Conservation (phyloP, 169 alveolate genomes). For the Cyclospora cayetanensis region DNA sequence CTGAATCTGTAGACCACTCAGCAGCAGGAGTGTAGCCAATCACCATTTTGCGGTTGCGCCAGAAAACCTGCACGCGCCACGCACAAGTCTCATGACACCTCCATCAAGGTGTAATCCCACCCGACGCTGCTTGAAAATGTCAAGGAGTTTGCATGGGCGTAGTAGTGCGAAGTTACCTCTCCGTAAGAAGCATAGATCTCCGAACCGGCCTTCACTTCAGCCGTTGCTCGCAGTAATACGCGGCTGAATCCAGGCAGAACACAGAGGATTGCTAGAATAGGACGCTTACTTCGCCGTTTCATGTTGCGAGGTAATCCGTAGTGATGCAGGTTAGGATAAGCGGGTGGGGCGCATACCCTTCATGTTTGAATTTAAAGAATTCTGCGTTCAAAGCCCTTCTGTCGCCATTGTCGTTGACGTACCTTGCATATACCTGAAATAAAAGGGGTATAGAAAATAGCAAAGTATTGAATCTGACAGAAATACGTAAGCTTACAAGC, state of each 20-base stretch:
- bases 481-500: no score
- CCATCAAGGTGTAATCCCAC: no score
- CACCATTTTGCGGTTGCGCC: constrained; percentile 19
- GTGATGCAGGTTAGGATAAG: background rate
- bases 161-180: constrained; percentile 20
- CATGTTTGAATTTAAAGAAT: constrained; percentile 9
- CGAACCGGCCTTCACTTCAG: constrained; percentile 3
- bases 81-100: no score
- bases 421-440: constrained; percentile 10
- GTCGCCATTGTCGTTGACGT: constrained; percentile 41
- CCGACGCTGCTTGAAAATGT: no score
- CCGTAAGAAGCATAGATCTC: constrained; percentile 58
- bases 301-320: background rate
- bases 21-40: no score
- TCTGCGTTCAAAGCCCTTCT: constrained; percentile 31
- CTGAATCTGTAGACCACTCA: no score
- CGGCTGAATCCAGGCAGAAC: constrained; percentile 13
- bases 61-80: constrained; percentile 21
- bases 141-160: no score
- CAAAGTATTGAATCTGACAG: no score
- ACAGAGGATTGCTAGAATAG: background rate
- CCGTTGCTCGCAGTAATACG: constrained; percentile 35
- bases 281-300: background rate
- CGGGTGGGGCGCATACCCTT: constrained; percentile 10
- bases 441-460: no score